A percentile compares a stretch with the other conserved stretches of the same genome.
Conservation (phyloP, 345 rosid species). For the Rhizophora mangle region DNA sequence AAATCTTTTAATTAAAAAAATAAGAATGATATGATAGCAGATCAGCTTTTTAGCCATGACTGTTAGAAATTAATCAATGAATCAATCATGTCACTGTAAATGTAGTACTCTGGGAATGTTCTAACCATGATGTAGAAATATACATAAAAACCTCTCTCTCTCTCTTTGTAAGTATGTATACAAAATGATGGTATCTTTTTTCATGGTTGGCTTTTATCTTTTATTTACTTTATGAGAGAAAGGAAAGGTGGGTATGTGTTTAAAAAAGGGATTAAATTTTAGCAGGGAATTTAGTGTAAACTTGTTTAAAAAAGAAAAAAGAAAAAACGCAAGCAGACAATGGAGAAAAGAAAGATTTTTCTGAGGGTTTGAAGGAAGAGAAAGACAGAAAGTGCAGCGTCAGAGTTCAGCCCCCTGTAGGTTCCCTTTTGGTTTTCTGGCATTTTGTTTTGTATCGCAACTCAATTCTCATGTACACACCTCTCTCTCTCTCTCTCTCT, state of each 20-base stretch:
- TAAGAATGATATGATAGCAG: neutral
- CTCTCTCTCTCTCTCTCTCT: conserved; percentile 28
- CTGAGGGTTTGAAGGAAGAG: conserved; percentile 34
- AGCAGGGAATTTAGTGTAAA: neutral
- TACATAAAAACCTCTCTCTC: neutral
- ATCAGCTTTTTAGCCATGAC: conserved; percentile 33
- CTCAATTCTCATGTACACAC: conserved; percentile 42
- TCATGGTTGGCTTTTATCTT: conserved; percentile 7
- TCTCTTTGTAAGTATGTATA: neutral
- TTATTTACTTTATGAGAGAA: conserved; percentile 25
- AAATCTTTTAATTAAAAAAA: neutral
- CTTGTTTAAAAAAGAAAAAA: neutral
- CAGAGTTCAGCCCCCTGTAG: conserved; percentile 44
- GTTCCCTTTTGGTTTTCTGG: conserved; percentile 24
- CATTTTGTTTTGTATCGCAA: conserved; percentile 24
- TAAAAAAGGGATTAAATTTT: conserved; percentile 6
- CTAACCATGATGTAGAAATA: conserved; percentile 18
- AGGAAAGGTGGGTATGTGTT: conserved; percentile 15
- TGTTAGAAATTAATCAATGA: conserved; percentile 34
- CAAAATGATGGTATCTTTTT: conserved; percentile 22
- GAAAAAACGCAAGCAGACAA: conserved; percentile 21
- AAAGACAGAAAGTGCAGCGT: conserved; percentile 71
- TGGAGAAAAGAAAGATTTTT: conserved; percentile 34
- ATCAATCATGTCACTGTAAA: conserved; percentile 48
- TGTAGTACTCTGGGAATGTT: conserved; percentile 25